A percentile compares a stretch with the other conserved stretches of the same genome.
Conservation (phyloP, 169 alveolate species). For the Cryptosporidium bovis region DNA sequence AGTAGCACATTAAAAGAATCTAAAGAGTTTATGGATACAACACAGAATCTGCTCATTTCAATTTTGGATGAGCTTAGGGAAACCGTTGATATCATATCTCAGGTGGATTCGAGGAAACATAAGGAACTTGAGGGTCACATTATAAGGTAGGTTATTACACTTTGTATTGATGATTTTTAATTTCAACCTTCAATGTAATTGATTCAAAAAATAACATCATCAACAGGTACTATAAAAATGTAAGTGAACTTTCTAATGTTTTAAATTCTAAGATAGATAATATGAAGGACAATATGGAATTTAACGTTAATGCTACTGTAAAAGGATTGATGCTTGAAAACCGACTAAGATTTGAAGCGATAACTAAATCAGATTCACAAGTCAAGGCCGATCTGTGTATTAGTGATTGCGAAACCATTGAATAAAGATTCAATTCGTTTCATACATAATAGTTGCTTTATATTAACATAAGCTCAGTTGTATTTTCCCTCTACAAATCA, state of each 20-base stretch:
- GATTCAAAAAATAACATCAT: background rate
- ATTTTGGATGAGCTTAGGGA: conserved; percentile 35
- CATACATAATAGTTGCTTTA: too few species aligned
- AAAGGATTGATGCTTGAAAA: conserved; percentile 42
- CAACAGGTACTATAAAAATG: conserved; percentile 25
- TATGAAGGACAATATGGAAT: conserved; percentile 38
- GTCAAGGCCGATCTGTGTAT: background rate
- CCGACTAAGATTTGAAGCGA: conserved; percentile 3
- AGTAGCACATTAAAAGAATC: background rate
- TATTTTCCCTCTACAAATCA: background rate
- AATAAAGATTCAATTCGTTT: too few species aligned
- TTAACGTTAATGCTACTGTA: conserved; percentile 50
- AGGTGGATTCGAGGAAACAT: conserved; percentile 50
- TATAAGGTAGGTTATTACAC: conserved; percentile 6
- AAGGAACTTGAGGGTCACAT: conserved; percentile 43
- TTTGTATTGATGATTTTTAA: background rate
- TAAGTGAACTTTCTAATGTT: conserved; percentile 37
- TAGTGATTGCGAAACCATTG: background rate
- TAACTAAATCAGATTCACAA: background rate
- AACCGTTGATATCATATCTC: conserved; percentile 39
- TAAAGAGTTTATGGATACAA: conserved; percentile 30
- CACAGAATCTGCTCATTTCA: conserved; percentile 9
- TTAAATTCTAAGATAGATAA: conserved; percentile 25
- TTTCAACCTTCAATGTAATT: background rate
- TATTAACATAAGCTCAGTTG: too few species aligned